phyloP scores from a whole-genome alignment of 805 yeast species.

The Candida ulmi region DNA sequence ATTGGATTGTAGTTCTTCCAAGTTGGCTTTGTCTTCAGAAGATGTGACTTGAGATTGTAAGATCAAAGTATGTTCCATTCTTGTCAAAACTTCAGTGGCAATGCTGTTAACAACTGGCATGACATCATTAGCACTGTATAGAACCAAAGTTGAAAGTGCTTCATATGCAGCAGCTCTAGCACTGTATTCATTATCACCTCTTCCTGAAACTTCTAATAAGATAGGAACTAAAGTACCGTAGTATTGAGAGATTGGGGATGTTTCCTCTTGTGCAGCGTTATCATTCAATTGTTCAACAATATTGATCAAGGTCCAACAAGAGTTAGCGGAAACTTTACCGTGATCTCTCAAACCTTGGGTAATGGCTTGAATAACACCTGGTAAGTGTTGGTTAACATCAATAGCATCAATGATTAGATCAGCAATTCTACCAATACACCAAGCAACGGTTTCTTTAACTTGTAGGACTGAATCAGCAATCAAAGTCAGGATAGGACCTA shows the following conservation, averaged over 20 bases:
- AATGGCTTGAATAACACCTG: slow-evolving; percentile 68
- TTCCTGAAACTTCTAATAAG: slow-evolving; percentile 61
- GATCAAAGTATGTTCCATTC: slow-evolving; percentile 65
- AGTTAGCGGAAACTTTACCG: slow-evolving; percentile 91
- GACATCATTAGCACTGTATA: slow-evolving; percentile 66
- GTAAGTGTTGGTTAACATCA: slow-evolving; percentile 58
- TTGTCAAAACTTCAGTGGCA: slow-evolving; percentile 66
- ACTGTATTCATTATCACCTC: slow-evolving; percentile 76
- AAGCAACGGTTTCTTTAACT: slow-evolving; percentile 94
- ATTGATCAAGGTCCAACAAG: slow-evolving; percentile 96
- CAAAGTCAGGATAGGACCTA: slow-evolving; percentile 68
- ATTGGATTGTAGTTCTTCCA: slow-evolving; percentile 87
- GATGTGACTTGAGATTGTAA: slow-evolving; percentile 53
- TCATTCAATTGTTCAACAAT: slow-evolving; percentile 72
- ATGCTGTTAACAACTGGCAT: slow-evolving; percentile 63
- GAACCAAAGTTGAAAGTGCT: slow-evolving; percentile 78
- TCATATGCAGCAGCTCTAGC: slow-evolving; percentile 96
- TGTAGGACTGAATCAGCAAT: slow-evolving; percentile 74
- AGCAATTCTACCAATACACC: slow-evolving; percentile 97
- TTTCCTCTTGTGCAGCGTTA: slow-evolving; percentile 39
- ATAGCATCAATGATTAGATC: slow-evolving; percentile 79
- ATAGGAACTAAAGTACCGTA: slow-evolving; percentile 66
- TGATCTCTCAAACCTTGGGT: slow-evolving; percentile 81
- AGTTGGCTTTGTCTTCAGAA: slow-evolving; percentile 66
- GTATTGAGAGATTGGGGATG: slow-evolving; percentile 69